Evolutionary conservation across 106 monocot genomes (phyloP), one percentile per base, ranked within the genome.

Genomic region (Acanthochlamys bracteata): DNA sequence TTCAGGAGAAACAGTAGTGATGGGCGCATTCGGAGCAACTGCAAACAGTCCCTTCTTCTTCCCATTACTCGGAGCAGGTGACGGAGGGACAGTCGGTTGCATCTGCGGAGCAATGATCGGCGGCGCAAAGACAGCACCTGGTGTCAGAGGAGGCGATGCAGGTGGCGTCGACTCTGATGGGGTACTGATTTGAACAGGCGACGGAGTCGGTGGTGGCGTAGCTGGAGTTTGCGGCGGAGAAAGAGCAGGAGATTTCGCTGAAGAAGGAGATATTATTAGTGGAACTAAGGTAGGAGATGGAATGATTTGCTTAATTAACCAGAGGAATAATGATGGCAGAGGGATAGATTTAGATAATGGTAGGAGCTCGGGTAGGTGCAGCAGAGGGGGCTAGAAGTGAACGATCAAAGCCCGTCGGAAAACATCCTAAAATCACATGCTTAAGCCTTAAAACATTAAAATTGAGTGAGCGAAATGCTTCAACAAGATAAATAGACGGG

Each of bases 61-160:
- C 41, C 41, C 41, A 39, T 62, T 62, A n/a, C 40, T 62, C 61
- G 61, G 61, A 4, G 41, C 61, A 7, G 40, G 61, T 19, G 61
- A 39, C n/a, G 61, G 22, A 33, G 33, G 33, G 20, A 55, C 55
- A 10, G 20, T 2, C 2, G 20, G 55, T 21, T 20, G 2, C 49
- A 17, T 33, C 9, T 33, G 17, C 9, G 61, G n/a, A 7, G 39
- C 61, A 15, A 16, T 19, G 17, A 19, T n/a, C 41, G 61, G 3
- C 3, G 40, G 61, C 16, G 0, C 17, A 19, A 40, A 11, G 25
- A 41, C 41, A 10, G 12, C 40, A 17, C 7, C 61, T 8, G 17
- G 61, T 9, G 27, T 25, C 4, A 17, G 61, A 17, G 41, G 20
- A 14, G 11, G 39, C 20, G 39, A 49, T 10, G 68, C 7, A 0